Base-by-base conservation (phyloP, 257 asterid genomes). In the Phtheirospermum japonicum region DNA sequence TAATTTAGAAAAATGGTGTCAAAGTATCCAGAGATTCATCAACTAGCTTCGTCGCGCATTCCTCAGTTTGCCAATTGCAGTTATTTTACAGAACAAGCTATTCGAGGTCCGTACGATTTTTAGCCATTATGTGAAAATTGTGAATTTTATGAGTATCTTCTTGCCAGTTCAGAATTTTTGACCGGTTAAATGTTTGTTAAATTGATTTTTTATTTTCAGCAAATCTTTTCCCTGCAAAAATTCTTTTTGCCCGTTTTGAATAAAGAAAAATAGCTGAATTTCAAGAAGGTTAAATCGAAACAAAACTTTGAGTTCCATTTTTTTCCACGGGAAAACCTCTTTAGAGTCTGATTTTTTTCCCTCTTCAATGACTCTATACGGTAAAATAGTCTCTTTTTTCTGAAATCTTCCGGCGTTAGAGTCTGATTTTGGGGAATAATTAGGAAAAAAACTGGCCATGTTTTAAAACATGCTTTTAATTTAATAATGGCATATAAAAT, bases 71-170 rank as follows among this genome's bases (percentile, higher is more conserved):
- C 75, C 16, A 7, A 9, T 53, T 33, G 19, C 57, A 16, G 43
- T 37, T 67, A 23, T 60, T 60, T 67, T 30, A 12, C 76, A 4
- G 71, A 67, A 28, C 80, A 69, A 66, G 68, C 62, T 31, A 66
- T 57, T 60, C 59, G 59, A 77, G 79, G 85, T 79, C 56, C 43
- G 55, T 66, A 13, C 36, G 20, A 10, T n/a, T n/a, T n/a, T n/a
- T n/a, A n/a, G n/a, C n/a, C n/a, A n/a, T n/a, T n/a, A n/a, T n/a
- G n/a, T n/a, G n/a, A n/a, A n/a, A n/a, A n/a, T n/a, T n/a, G n/a
- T n/a, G n/a, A n/a, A n/a, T n/a, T n/a, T n/a, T n/a, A n/a, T n/a
- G n/a, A n/a, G n/a, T n/a, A n/a, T n/a, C n/a, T n/a, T n/a, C n/a
- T n/a, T n/a, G n/a, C n/a, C n/a, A n/a, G 43, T 32, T 30, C 58